Base-by-base conservation (phyloP, 805 yeast genomes). In the Candida qinlingensis region DNA sequence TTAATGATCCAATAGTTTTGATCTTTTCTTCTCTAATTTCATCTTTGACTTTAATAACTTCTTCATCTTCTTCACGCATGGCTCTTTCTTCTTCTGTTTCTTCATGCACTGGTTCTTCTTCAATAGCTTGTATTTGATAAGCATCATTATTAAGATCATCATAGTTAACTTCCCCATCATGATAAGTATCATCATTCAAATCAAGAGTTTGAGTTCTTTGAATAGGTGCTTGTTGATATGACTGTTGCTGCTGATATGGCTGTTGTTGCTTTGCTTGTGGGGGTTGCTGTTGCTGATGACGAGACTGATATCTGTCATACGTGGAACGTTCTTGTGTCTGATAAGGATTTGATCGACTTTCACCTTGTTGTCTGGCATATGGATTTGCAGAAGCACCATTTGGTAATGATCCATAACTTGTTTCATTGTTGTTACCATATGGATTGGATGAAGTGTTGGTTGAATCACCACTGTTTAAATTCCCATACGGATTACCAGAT, bases 11-110 rank as follows among this genome's bases (percentile, higher is more conserved):
- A 9, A 90, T 81, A 2, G 96, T 84, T 58, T 89, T 94, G 59
- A 87, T 92, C 65, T 92, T 91, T 36, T 87, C 82, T 59, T 85
- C 89, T 49, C 87, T 73, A 51, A 87, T 84, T 55, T 91, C 88
- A 52, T 85, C 85, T 63, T 87, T 89, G 54, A 92, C 80, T 41
- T 81, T 87, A 62, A 88, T 95, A 13, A 92, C 87, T 55, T 88
- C 97, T 63, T 87, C 95, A 54, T 91, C 97, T 53, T 89, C 91
- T 50, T 81, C 74, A 46, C 68, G 68, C 46, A 69, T 57, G 44
- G 68, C 70, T 46, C 72, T 69, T 40, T 59, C 57, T 40, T 58
- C 63, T 19, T 55, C 60, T 7, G 63, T 58, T 40, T 55, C 52
- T 26, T 53, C 54, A 4, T 35, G 54, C 25, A 40, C 53, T 33